Base-by-base conservation (phyloP, 805 yeast genomes). In the Metschnikowia corniflorae region DNA sequence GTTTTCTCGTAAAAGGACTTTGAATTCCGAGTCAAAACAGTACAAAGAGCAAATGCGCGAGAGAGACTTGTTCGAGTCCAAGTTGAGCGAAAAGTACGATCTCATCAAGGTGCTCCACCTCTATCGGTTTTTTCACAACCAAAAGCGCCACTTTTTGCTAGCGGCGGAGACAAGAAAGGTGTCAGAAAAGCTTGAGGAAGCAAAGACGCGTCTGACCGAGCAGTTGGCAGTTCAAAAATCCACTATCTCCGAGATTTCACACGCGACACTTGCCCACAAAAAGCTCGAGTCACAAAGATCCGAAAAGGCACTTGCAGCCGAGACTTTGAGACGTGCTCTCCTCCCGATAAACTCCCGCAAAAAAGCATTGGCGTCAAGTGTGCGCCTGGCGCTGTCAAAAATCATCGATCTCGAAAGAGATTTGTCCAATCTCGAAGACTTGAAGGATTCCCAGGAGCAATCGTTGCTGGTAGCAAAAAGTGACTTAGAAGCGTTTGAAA, bases 41-140 rank as follows among this genome's bases (percentile, higher is more conserved):
- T 86, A 86, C 50, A 78, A 77, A 46, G 86, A 78, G 42, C 95
- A 87, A 54, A 70, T 82, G 48, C 66, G 66, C 5, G 93, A 87
- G 55, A 82, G 83, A 31, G 84, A 79, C 40, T 63, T 71, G 39
- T 87, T 78, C 56, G 82, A 80, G 46, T 55, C 62, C 22, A 79
- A 76, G 50, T 53, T 78, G 5, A 58, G 57, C 2, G 78, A 77
- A 45, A 75, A 73, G 46, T 58, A 65, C 8, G 58, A 69, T 7
- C 49, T 75, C 16, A 67, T 75, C n/a, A 63, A 69, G 29, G 55
- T 65, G 8, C 73, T 71, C 18, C 73, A 80, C 28, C 55, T 89
- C 21, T 79, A 84, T 70, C 77, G 78, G 46, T 58, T 88, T 9
- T 83, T 68, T 51, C 86, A 82, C 51, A 66, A 79, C 50, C 77